Percentiles rank a stretch among this genome's conserved stretches.
Evolutionary conservation across 176 grass and related monocot species (phyloP).

Genomic region (Ampelocalamus luodianensis): DNA sequence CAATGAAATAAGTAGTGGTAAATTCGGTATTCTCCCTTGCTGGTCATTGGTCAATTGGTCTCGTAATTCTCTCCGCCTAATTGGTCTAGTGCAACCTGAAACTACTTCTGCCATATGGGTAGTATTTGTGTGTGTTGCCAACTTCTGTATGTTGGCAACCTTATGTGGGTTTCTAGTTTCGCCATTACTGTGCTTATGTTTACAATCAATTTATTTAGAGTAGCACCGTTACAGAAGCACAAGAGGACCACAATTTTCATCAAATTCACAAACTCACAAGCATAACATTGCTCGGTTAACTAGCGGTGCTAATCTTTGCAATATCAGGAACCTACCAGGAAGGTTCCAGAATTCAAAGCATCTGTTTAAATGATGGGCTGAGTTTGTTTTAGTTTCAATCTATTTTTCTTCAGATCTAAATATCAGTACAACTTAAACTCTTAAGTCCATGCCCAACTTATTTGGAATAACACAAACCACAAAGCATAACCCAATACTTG

Average conservation of each 20-base stretch:
- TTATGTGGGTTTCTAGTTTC: too few species aligned
- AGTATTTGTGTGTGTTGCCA: too few species aligned
- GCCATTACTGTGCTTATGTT: too few species aligned
- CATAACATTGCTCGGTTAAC: background rate
- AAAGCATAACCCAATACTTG: background rate
- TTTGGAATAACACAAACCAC: background rate
- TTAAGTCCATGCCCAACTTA: background rate
- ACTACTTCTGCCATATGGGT: too few species aligned
- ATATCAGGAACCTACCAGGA: background rate
- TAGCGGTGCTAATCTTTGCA: background rate
- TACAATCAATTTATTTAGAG: background rate
- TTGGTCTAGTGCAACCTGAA: too few species aligned
- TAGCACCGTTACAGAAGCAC: background rate
- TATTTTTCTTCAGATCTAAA: background rate
- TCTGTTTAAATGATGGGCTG: background rate
- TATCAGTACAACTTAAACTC: background rate
- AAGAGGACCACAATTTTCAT: background rate
- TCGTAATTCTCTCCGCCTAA: too few species aligned
- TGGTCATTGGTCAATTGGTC: too few species aligned
- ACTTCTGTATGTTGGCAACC: too few species aligned
- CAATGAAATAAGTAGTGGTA: too few species aligned
- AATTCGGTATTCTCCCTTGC: too few species aligned
- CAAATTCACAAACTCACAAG: background rate
- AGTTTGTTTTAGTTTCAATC: background rate
- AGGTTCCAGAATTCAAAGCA: background rate